phyloP scores from a whole-genome alignment of 495 filamentous ascomycete genomes.

The Hypoxylon cercidicola region DNA sequence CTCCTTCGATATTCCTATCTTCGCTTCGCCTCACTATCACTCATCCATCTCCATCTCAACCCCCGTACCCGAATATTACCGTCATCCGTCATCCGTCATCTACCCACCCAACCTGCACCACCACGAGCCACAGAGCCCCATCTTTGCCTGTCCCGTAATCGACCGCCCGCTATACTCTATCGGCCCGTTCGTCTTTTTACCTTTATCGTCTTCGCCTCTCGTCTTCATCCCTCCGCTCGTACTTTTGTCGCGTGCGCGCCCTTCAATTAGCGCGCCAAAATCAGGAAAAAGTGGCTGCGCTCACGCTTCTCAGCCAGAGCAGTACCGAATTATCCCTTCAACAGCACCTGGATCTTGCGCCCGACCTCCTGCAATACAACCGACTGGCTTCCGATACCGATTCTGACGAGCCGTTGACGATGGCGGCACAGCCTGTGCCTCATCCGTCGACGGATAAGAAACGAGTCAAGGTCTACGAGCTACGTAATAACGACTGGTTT shows the following conservation, averaged over 20 bases:
- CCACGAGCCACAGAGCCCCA: constrained; percentile 43
- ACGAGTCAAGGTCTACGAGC: constrained; percentile 98
- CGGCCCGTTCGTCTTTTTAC: constrained; percentile 31
- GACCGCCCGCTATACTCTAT: constrained; percentile 6
- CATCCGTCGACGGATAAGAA: constrained; percentile 87
- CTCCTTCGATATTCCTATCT: constrained; percentile 27
- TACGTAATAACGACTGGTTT: constrained; percentile 98
- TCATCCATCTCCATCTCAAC: constrained; percentile 18
- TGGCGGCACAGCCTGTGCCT: constrained; percentile 89
- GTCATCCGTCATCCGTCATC: constrained; percentile 12
- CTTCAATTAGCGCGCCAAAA: constrained; percentile 45
- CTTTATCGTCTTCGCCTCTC: constrained; percentile 23
- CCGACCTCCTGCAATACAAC: constrained; percentile 50
- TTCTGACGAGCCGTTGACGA: constrained; percentile 58
- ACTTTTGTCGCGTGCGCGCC: constrained; percentile 49
- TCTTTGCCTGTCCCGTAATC: constrained; percentile 12
- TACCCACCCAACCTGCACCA: constrained; percentile 4
- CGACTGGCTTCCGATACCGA: constrained; percentile 50
- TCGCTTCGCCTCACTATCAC: constrained; percentile 33
- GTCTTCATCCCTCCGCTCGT: constrained; percentile 31
- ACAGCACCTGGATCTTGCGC: constrained; percentile 56
- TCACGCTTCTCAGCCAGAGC: constrained; percentile 55
- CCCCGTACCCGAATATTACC: background rate
- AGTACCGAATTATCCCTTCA: constrained; percentile 57
- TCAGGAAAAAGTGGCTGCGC: constrained; percentile 57